These are phyloP conservation scores for Xylaria hypoxylon DNA, from an alignment of 2,329 filamentous ascomycete genomes.

Conservation along the genomic window DNA sequence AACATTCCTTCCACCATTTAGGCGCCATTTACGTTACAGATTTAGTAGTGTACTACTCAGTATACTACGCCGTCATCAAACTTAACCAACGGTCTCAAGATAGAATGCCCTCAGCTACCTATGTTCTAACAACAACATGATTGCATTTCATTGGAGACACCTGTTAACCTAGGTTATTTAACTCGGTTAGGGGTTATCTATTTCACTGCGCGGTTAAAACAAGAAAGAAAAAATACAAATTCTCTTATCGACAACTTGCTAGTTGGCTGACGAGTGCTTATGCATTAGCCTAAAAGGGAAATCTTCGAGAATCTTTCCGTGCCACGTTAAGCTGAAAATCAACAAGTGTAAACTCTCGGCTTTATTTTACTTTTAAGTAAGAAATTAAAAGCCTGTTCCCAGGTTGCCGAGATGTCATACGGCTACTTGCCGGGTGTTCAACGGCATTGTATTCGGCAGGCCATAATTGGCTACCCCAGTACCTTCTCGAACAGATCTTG, in stretches of 20 bases:
- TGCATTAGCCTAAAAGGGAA: slow-evolving; percentile 26
- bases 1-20: slow-evolving; percentile 4
- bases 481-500: slow-evolving; percentile 5
- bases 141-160: background rate
- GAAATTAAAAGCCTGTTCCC: no score
- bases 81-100: background rate
- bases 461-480: no score
- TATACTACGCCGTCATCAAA: background rate
- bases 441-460: no score
- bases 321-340: slow-evolving; percentile 12
- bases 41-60: background rate
- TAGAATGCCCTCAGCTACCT: background rate
- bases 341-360: no score
- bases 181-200: background rate
- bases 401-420: no score
- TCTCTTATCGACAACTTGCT: background rate
- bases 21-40: slow-evolving; percentile 1
- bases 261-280: background rate
- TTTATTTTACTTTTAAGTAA: no score
- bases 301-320: slow-evolving; percentile 31
- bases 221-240: slow-evolving; percentile 1
- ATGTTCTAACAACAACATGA: background rate
- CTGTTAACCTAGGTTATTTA: background rate
- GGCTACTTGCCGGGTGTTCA: no score
- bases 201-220: background rate